Percentiles rank a stretch among this genome's conserved stretches.
phyloP scores from a whole-genome alignment of 345 rosid species.

The Lepidium africanum region DNA sequence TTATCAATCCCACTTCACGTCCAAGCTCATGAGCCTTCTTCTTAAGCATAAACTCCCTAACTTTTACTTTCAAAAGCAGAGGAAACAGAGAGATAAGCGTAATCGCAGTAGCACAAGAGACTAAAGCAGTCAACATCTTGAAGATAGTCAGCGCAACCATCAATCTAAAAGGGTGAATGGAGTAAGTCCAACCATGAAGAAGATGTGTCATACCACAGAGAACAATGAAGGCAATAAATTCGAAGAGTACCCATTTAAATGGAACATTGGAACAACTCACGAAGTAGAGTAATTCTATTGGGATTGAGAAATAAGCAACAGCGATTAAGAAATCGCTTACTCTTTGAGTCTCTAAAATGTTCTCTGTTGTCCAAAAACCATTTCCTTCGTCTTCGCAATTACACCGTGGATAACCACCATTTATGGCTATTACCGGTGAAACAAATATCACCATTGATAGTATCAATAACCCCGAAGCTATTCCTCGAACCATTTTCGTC shows the following conservation, averaged over 20 bases:
- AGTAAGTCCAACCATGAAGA: constrained; percentile 89
- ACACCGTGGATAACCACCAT: constrained; percentile 51
- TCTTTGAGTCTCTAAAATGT: constrained; percentile 70
- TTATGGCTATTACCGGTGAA: constrained; percentile 38
- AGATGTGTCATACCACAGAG: constrained; percentile 97
- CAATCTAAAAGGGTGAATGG: constrained; percentile 72
- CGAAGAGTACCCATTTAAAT: constrained; percentile 92
- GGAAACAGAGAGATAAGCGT: constrained; percentile 88
- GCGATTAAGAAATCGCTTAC: constrained; percentile 93
- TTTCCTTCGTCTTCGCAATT: constrained; percentile 92
- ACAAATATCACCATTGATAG: constrained; percentile 32
- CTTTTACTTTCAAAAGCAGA: constrained; percentile 86
- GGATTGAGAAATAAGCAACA: constrained; percentile 91
- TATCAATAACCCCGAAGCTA: constrained; percentile 35
- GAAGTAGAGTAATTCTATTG: constrained; percentile 87
- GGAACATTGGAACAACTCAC: constrained; percentile 92
- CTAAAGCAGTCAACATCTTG: constrained; percentile 89
- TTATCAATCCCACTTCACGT: constrained; percentile 81
- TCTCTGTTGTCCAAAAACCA: constrained; percentile 68
- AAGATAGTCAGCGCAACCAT: constrained; percentile 87
- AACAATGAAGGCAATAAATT: constrained; percentile 95
- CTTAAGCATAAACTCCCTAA: constrained; percentile 87
- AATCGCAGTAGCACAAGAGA: constrained; percentile 92
- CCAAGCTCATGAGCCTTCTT: constrained; percentile 87
- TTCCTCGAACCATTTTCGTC: background rate